Evolutionary conservation across 192 early-diverging fungal genomes (phyloP), one percentile per base, ranked within the genome.

Genomic region (Linnemannia schmuckeri): DNA sequence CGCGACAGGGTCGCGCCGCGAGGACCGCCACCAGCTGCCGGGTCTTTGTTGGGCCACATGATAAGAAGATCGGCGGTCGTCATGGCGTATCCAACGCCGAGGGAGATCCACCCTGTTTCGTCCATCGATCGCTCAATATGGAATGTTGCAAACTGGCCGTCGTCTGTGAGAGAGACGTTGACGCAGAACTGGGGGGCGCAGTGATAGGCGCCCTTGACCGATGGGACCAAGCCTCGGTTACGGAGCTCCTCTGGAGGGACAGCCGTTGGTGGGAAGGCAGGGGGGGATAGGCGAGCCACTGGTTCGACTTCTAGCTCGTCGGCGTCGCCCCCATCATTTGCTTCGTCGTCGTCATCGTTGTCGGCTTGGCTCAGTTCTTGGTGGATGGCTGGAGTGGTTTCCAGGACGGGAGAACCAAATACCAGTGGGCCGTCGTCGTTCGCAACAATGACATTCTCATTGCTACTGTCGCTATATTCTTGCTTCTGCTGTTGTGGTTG

Each of bases 71-170:
- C 84, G 3, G 84, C 84, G 44, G 70, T 81, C 20, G 84, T 87
- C 84, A 87, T 87, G 15, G 84, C 84, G 68, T 87, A 87, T 20
- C 84, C 84, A 12, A 87, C 78, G 18, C 84, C 84, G 27, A 87
- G 71, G 6, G 84, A 61, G 57, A 87, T 81, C 84, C 84, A 87
- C 13, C 84, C 84, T 3, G 79, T 87, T 13, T 70, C 66, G 17
- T 63, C 73, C 4, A 81, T 40, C 9, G 73, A 27, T 12, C 84
- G 75, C 37, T 87, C 84, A 46, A 87, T 77, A 44, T 87, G 84
- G 49, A 87, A 87, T 7, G 84, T 87, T 2, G 79, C 79, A 42
- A 81, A 87, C 27, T 81, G 41, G 30, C 77, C 84, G 22, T 87
- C 84, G 55, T 72, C 70, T 7, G 84, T 75, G 0, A 87, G 24